These are phyloP conservation scores for Cladosporium oxysporum DNA, from an alignment of 2,329 filamentous ascomycete species.

Conservation along the genomic window DNA sequence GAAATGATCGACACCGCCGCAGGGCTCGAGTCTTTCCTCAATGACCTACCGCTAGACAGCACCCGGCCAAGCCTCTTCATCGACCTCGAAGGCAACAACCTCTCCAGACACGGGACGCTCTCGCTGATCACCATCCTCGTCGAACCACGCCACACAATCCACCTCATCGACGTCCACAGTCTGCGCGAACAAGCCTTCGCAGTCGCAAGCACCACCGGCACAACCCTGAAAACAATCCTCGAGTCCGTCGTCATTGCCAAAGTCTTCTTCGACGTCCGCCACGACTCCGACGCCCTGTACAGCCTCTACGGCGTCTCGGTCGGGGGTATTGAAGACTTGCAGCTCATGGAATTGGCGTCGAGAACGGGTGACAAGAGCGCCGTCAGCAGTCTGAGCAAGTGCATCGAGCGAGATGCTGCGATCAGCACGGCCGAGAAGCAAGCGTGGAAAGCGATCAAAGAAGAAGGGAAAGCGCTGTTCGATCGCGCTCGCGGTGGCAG, in stretches of 20 bases:
- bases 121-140: constrained; percentile 49
- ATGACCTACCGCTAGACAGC: not conserved
- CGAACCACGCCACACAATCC: constrained; percentile 34
- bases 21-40: constrained; percentile 4
- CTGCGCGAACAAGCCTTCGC: constrained; percentile 45
- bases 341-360: constrained; percentile 57
- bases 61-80: constrained; percentile 42
- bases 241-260: constrained; percentile 48
- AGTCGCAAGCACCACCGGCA: constrained; percentile 31
- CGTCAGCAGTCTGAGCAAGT: constrained; percentile 43
- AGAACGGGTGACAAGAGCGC: constrained; percentile 28
- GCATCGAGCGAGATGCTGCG: constrained; percentile 37
- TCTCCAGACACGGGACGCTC: constrained; percentile 47
- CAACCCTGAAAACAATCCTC: constrained; percentile 45
- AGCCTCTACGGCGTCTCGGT: constrained; percentile 48
- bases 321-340: constrained; percentile 53
- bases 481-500: constrained; percentile 45
- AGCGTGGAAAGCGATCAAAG: constrained; percentile 41
- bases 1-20: constrained; percentile 3
- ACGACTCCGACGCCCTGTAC: constrained; percentile 59
- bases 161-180: constrained; percentile 50
- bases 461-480: constrained; percentile 43
- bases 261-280: constrained; percentile 61
- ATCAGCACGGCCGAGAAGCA: constrained; percentile 19
- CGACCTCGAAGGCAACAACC: constrained; percentile 52